A percentile compares a stretch with the other conserved stretches of the same genome.
Conservation (phyloP, 805 yeast genomes). For the Hanseniaspora occidentalis region DNA sequence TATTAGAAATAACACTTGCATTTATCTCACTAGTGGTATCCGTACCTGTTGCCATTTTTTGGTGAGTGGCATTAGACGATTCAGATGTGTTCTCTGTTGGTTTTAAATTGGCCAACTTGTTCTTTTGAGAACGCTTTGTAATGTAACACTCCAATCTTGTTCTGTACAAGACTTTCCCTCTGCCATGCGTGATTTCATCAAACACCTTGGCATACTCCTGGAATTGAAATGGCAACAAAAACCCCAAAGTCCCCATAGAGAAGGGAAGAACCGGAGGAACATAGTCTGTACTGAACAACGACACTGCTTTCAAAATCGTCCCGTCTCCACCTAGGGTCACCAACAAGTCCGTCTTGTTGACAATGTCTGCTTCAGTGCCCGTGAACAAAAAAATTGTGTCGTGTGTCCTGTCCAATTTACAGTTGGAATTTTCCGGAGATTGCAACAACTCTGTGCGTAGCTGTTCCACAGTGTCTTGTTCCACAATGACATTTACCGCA, state of each 20-base stretch:
- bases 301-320: conserved; percentile 74
- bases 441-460: conserved; percentile 24
- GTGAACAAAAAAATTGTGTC: conserved; percentile 37
- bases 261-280: conserved; percentile 87
- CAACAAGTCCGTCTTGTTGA: conserved; percentile 59
- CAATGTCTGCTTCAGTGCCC: conserved; percentile 45
- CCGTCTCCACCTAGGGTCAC: conserved; percentile 97
- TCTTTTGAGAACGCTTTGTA: neutral
- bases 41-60: conserved; percentile 7
- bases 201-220: conserved; percentile 48
- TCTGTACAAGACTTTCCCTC: conserved; percentile 64
- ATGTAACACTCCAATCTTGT: conserved; percentile 71
- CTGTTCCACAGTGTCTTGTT: conserved; percentile 64
- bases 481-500: conserved; percentile 63
- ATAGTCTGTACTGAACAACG: conserved; percentile 52
- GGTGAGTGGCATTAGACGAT: no score
- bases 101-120: neutral
- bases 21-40: conserved; percentile 4
- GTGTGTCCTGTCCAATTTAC: conserved; percentile 1
- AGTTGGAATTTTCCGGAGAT: conserved; percentile 8
- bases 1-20: conserved; percentile 3
- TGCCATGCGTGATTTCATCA: conserved; percentile 48
- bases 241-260: conserved; percentile 86
- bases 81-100: conserved; percentile 5
- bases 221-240: conserved; percentile 77